Base-by-base conservation (phyloP, 768 basidiomycete genomes). In the Xanthoconium purpureum region DNA sequence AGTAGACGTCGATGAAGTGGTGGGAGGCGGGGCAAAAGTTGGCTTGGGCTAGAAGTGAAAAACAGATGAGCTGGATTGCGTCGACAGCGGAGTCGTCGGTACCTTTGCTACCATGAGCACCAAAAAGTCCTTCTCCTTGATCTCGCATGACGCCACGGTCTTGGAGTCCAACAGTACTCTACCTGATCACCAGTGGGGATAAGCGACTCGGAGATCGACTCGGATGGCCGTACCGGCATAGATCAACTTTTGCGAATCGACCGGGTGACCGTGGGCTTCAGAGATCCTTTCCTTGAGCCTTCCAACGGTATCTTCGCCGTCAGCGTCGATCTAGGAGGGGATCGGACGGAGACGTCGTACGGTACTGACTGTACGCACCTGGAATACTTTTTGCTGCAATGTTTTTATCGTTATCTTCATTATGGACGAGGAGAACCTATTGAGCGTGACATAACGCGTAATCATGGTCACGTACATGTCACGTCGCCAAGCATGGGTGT, bases 21-120 rank as follows among this genome's bases (percentile, higher is more conserved):
- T 29, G 56, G 54, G 28, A 18, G 70, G 59, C 0, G 73, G 56
- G 20, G 75, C 57, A 12, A 74, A 71, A 3, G 68, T 72, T 9
- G 83, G 74, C 63, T 85, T 88, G 38, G 83, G 85, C 86, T 88
- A 49, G 39, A 52, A 35, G 49, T 47, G 32, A 52, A 52, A 33
- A 6, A 14, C 32, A 35, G 52, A 45, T 63, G 28, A 62, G 53
- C 35, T 14, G 24, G 37, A 12, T 50, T 14, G 39, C 11, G 40
- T 20, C 38, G 36, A 24, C 32, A 51, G 51, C n/a, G 18, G 35
- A 20, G 38, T 43, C 76, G 49, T 43, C 36, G 44, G 54, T 59
- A 95, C 95, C 85, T 97, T 98, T 49, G 94, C 84, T 35, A 98
- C 91, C 96, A 98, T 99, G 42, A 99, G 84, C n/a, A 99, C 97